Conservation (phyloP, 163 green algal genomes). For the Chlamydomonas reinhardtii region DNA sequence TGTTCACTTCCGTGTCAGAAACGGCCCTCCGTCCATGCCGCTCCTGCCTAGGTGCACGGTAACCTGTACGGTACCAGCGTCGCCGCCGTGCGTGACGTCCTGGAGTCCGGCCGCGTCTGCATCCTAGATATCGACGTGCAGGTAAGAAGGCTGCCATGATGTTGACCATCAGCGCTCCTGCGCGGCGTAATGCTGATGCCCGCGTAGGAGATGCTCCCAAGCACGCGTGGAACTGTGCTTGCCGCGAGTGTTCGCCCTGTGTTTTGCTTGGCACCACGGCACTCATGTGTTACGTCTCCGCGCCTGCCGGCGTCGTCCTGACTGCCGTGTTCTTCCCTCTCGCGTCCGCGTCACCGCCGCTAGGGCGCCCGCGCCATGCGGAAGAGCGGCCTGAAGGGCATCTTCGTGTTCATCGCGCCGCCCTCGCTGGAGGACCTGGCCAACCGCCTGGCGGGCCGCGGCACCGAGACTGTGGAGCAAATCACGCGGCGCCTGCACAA, state of each 20-base stretch:
- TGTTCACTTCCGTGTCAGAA: too few relatives aligned
- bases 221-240: too few relatives aligned
- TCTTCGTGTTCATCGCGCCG: slow-evolving; percentile 96
- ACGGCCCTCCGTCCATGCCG: too few relatives aligned
- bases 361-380: slow-evolving; percentile 71
- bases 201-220: too few relatives aligned
- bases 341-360: neutral
- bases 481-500: slow-evolving; percentile 85
- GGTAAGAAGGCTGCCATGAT: neutral
- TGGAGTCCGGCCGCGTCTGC: slow-evolving; percentile 79
- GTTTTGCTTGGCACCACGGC: too few relatives aligned
- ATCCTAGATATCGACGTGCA: slow-evolving; percentile 97
- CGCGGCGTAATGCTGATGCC: too few relatives aligned
- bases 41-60: slow-evolving; percentile 85
- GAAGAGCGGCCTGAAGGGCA: slow-evolving; percentile 65
- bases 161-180: too few relatives aligned
- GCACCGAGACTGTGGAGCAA: slow-evolving; percentile 92
- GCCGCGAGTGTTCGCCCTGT: too few relatives aligned
- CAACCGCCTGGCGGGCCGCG: slow-evolving; percentile 85
- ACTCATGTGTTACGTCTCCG: too few relatives aligned
- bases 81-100: slow-evolving; percentile 82
- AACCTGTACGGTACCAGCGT: slow-evolving; percentile 96
- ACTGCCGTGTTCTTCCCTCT: too few relatives aligned
- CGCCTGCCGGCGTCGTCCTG: too few relatives aligned
- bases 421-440: slow-evolving; percentile 94